phyloP scores from a whole-genome alignment of 768 basidiomycete species.

The Tricholoma hemisulphureum region DNA sequence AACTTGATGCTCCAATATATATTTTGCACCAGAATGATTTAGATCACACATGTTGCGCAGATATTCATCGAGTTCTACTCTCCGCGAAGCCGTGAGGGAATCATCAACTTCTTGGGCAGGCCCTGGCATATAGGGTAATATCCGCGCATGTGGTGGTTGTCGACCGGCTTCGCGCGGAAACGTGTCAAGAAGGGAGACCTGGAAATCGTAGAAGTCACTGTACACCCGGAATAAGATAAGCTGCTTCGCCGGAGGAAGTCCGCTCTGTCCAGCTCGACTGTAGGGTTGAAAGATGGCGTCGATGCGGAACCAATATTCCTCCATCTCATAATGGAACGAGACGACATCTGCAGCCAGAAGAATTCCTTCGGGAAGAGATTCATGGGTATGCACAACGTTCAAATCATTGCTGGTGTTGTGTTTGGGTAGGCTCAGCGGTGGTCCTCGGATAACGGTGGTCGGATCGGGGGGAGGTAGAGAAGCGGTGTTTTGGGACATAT shows the following conservation, averaged over 20 bases:
- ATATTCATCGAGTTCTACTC: constrained; percentile 87
- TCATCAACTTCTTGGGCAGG: constrained; percentile 84
- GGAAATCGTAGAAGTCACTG: constrained; percentile 98
- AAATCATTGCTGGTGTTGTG: constrained; percentile 18
- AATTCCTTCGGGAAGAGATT: constrained; percentile 74
- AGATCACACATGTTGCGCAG: constrained; percentile 77
- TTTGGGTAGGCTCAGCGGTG: constrained; percentile 27
- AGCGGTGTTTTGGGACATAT: constrained; percentile 22
- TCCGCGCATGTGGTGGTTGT: constrained; percentile 59
- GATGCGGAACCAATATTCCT: constrained; percentile 97
- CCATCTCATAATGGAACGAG: constrained; percentile 96
- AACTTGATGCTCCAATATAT: constrained; percentile 78
- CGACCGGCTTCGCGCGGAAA: constrained; percentile 94
- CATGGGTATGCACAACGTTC: constrained; percentile 40
- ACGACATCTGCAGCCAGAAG: constrained; percentile 86
- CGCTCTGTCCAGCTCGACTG: constrained; percentile 50
- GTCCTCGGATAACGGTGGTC: constrained; percentile 22
- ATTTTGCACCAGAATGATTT: constrained; percentile 61
- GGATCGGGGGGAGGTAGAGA: constrained; percentile 19
- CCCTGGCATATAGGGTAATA: constrained; percentile 97
- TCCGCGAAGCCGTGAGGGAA: constrained; percentile 73
- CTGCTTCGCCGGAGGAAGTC: constrained; percentile 65
- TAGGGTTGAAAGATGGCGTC: constrained; percentile 89
- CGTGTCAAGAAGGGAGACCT: constrained; percentile 79
- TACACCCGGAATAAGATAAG: constrained; percentile 93